Evolutionary conservation across 176 grass and related monocot genomes (phyloP).

Genomic region (Carex littledalei): DNA sequence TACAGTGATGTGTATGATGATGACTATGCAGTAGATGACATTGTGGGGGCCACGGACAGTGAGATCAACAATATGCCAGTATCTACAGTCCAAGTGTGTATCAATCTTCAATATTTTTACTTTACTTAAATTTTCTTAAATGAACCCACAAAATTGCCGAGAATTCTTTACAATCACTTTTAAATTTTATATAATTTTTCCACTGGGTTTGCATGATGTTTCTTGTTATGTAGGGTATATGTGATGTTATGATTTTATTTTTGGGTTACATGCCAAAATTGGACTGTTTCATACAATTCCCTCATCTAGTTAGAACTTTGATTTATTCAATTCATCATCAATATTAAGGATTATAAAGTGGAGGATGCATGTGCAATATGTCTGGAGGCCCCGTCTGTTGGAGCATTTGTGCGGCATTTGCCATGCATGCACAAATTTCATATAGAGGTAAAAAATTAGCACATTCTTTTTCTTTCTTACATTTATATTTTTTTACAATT

Average conservation of each 20-base stretch:
- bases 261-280: background rate
- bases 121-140: background rate
- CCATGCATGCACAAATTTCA: constrained; percentile 8
- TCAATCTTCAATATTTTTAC: background rate
- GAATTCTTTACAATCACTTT: background rate
- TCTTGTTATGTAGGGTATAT: background rate
- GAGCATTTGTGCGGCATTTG: constrained; percentile 10
- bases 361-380: constrained; percentile 6
- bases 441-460: background rate
- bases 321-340: background rate
- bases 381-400: constrained; percentile 7
- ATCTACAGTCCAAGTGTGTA: constrained; percentile 2
- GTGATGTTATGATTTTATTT: background rate
- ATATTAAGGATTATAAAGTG: background rate
- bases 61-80: constrained; percentile 11
- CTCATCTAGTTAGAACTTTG: background rate
- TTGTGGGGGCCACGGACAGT: constrained; percentile 10
- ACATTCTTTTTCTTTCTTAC: background rate
- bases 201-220: background rate
- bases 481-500: background rate
- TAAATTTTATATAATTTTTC: background rate
- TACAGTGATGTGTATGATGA: background rate
- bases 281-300: background rate
- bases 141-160: background rate
- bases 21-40: background rate